phyloP scores from a whole-genome alignment of 352 stramenopile species.

The Pythium dissimile region DNA sequence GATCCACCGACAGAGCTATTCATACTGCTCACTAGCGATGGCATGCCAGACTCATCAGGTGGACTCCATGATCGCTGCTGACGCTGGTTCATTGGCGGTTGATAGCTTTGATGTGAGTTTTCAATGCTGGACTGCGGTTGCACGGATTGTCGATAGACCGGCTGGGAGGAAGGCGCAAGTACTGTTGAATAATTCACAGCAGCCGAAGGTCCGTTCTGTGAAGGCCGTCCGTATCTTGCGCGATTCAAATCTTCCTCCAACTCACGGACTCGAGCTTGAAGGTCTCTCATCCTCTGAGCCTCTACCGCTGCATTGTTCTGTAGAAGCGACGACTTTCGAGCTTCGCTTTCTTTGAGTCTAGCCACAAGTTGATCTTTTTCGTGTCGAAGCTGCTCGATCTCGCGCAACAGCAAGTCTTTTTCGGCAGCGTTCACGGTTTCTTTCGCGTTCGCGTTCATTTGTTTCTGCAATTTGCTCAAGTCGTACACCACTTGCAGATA shows the following conservation, averaged over 20 bases:
- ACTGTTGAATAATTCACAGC: too few species aligned
- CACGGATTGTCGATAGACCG: too few species aligned
- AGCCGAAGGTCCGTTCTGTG: too few species aligned
- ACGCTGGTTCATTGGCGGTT: neutral
- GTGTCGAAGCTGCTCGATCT: constrained; percentile 29
- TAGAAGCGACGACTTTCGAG: constrained; percentile 5
- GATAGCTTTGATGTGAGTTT: too few species aligned
- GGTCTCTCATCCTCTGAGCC: constrained; percentile 8
- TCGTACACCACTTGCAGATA: constrained; percentile 50
- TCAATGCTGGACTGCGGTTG: too few species aligned
- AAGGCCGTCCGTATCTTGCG: neutral
- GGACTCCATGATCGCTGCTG: neutral
- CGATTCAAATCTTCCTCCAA: constrained; percentile 27
- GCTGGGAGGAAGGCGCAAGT: too few species aligned
- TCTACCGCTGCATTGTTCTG: constrained; percentile 19
- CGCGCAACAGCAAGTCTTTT: constrained; percentile 32
- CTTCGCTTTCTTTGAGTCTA: constrained; percentile 29
- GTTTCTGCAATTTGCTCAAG: constrained; percentile 39
- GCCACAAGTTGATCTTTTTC: constrained; percentile 29
- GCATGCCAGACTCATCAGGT: neutral
- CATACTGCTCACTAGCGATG: constrained; percentile 5
- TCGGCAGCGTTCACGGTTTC: constrained; percentile 26
- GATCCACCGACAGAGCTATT: neutral
- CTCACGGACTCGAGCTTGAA: constrained; percentile 28
- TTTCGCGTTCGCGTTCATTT: constrained; percentile 37